phyloP scores from a whole-genome alignment of 768 basidiomycete genomes.

The Naganishia antarctica region DNA sequence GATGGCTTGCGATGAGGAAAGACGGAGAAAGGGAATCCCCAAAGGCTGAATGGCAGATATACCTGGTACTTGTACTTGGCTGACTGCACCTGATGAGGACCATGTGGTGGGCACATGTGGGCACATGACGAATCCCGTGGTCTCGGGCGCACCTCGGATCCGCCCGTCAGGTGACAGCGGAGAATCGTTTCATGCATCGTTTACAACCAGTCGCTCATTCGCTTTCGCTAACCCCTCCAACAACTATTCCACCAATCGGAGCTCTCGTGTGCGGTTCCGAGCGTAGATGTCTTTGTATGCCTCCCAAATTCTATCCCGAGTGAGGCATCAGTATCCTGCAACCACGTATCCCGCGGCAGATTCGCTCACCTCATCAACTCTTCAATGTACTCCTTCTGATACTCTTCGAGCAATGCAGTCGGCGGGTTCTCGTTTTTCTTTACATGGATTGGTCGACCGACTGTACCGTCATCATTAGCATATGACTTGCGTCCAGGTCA shows the following conservation, averaged over 20 bases:
- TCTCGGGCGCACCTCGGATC: too few species aligned
- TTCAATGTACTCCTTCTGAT: conserved; percentile 82
- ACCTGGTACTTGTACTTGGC: too few species aligned
- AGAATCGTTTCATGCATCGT: not conserved
- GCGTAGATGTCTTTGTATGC: conserved; percentile 93
- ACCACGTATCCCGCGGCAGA: not conserved
- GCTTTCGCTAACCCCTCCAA: not conserved
- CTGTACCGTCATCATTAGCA: too few species aligned
- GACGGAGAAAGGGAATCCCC: too few species aligned
- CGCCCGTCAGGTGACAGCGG: too few species aligned
- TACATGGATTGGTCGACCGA: conserved; percentile 82
- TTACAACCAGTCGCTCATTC: not conserved
- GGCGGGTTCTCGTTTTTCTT: conserved; percentile 71
- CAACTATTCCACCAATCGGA: conserved; percentile 47
- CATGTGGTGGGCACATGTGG: too few species aligned
- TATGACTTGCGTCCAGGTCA: too few species aligned
- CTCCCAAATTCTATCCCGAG: conserved; percentile 76
- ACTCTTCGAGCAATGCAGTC: conserved; percentile 69
- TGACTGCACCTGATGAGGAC: too few species aligned
- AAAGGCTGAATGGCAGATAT: too few species aligned
- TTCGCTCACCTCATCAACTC: conserved; percentile 75
- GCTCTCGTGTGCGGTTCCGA: conserved; percentile 60
- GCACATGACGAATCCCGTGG: too few species aligned
- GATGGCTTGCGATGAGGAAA: too few species aligned
- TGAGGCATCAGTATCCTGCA: conserved; percentile 21